These are phyloP conservation scores for Apiotrichum gracile DNA, from an alignment of 1,284 basidiomycete species.

Conservation along the genomic window DNA sequence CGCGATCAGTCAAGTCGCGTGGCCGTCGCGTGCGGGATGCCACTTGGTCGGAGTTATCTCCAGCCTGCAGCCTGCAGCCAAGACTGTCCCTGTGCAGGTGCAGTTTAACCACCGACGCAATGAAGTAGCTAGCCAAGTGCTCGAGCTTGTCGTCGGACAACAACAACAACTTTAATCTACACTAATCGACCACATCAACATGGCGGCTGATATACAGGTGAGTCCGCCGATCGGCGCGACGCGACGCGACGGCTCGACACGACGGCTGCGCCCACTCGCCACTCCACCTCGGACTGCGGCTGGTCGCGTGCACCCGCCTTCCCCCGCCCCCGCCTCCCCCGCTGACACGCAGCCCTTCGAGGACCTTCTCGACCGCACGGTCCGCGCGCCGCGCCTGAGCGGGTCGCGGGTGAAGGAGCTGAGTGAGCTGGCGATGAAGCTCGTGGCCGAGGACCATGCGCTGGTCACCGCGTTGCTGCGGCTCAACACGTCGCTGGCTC, in stretches of 20 bases:
- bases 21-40: neutral
- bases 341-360: slow-evolving; percentile 62
- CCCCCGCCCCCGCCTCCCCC: too few species aligned
- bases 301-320: neutral
- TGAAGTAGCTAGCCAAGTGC: too few species aligned
- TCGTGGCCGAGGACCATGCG: slow-evolving; percentile 73
- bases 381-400: slow-evolving; percentile 72
- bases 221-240: neutral
- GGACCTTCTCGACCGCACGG: slow-evolving; percentile 65
- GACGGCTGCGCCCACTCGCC: too few species aligned
- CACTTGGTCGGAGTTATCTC: neutral
- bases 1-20: neutral
- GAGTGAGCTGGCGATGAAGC: slow-evolving; percentile 64
- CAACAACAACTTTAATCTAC: slow-evolving; percentile 1
- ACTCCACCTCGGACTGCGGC: neutral
- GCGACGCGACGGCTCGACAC: too few species aligned
- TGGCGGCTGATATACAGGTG: slow-evolving; percentile 24
- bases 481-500: slow-evolving; percentile 68
- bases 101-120: too few species aligned
- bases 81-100: too few species aligned
- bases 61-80: neutral
- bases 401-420: slow-evolving; percentile 71
- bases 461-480: slow-evolving; percentile 77
- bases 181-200: neutral
- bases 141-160: too few species aligned